Conservation (phyloP, 73 alveolate genomes). For the Paramecium tetraurelia region DNA sequence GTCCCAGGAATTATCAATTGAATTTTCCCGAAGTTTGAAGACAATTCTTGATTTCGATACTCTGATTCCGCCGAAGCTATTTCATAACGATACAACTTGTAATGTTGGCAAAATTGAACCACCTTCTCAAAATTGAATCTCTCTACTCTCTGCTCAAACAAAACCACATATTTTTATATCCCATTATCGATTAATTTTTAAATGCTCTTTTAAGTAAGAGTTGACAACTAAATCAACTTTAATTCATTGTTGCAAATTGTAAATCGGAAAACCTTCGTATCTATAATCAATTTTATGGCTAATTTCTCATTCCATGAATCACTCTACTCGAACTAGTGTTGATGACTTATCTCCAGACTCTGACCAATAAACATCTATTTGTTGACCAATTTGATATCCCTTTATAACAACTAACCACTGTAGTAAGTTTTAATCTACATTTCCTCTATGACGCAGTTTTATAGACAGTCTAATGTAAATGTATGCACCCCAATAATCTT, state of each 20-base stretch:
- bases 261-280: background rate
- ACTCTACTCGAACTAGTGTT: background rate
- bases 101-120: background rate
- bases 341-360: background rate
- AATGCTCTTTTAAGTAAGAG: background rate
- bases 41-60: background rate
- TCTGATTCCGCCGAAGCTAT: background rate
- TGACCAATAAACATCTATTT: background rate
- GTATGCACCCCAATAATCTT: conserved; percentile 8
- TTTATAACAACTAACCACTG: background rate
- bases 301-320: conserved; percentile 7
- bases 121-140: background rate
- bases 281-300: background rate
- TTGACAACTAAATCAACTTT: background rate
- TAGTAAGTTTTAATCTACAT: background rate
- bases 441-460: background rate
- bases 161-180: background rate
- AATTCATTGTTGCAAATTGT: conserved; percentile 2
- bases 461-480: background rate
- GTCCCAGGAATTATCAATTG: background rate
- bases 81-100: background rate
- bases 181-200: background rate
- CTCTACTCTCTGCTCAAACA: background rate
- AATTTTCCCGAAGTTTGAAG: background rate
- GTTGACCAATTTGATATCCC: background rate